Base-by-base conservation (phyloP, 2,329 filamentous ascomycete genomes). In the Laburnicola sp. region DNA sequence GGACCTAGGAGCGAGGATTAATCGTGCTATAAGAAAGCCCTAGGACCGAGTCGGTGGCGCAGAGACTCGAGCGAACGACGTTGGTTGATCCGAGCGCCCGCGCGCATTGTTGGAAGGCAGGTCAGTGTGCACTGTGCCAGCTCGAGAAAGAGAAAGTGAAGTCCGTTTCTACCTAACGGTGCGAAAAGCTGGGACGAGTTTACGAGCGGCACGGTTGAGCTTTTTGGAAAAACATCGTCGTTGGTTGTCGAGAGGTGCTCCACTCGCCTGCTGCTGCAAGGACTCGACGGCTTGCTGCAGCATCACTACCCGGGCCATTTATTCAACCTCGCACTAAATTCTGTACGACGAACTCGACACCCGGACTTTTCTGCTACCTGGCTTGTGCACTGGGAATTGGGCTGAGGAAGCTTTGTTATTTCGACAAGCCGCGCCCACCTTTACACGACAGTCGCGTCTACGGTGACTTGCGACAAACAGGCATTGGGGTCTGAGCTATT, bases 251-350 rank as follows among this genome's bases (percentile, higher is more conserved):
- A 22, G 31, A 32, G 45, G 36, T 35, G 36, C 31, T 48, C 45
- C 36, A 32, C 45, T 48, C 45, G 36, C 36, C 36, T 39, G 36
- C 28, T 16, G 16, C 11, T 22, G 34, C 34, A n/a, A 48, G 27
- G 9, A 26, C 28, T 32, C 27, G 45, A 48, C 36, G 36, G 45
- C 45, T 48, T 32, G 21, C 45, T 48, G 36, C 45, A 3, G 23
- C 28, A 41, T 48, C 45, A 11, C 30, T 23, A 36, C 21, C 31
- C 38, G n/a, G 38, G n/a, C 22, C 10, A 7, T 8, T 32, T 32
- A 32, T 6, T 25, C 16, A 6, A 37, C 25, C 9, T 6, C 21
- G 35, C 36, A 35, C 27, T 23, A 45, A 5, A 22, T 8, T 36
- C 34, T 38, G 30, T 23, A 30, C 35, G 25, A 44, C 23, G 40